Conservation (phyloP, 140 eudicot genomes). For the Flaveria floridana region DNA sequence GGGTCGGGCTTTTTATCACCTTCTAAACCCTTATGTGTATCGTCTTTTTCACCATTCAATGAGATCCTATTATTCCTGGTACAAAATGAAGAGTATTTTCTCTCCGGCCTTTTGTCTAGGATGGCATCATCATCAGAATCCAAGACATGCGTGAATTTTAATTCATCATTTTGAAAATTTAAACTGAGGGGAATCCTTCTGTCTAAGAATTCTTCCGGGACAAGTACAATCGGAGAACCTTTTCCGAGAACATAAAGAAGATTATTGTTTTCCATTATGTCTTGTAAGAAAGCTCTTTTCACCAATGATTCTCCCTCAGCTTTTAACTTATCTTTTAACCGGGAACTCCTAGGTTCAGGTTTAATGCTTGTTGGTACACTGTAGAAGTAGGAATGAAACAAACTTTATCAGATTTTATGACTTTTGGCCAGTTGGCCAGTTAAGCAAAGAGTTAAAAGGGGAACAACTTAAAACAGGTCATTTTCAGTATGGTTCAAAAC, state of each 20-base stretch:
- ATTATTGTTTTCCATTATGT: conserved; percentile 61
- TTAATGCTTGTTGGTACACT: conserved; percentile 53
- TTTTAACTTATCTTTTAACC: conserved; percentile 72
- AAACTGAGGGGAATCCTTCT: conserved; percentile 38
- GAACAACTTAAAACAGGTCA: neutral
- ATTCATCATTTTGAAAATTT: conserved; percentile 36
- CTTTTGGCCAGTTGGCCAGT: neutral
- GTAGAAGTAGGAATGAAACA: conserved; percentile 27
- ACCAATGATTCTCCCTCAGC: conserved; percentile 76
- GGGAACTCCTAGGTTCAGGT: conserved; percentile 81
- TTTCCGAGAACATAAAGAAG: conserved; percentile 67
- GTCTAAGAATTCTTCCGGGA: conserved; percentile 62
- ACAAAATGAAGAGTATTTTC: conserved; percentile 36
- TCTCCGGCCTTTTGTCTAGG: conserved; percentile 36
- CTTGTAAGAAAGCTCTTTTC: conserved; percentile 66
- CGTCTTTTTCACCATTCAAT: conserved; percentile 28
- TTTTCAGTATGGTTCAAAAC: conserved; percentile 12
- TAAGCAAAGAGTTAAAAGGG: neutral
- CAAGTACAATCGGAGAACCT: conserved; percentile 68
- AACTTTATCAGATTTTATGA: conserved; percentile 6
- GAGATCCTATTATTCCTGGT: conserved; percentile 33
- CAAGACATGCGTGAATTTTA: conserved; percentile 32
- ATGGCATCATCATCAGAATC: conserved; percentile 36
- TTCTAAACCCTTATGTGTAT: conserved; percentile 32
- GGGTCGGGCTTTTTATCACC: conserved; percentile 46